Base-by-base conservation (phyloP, 2,329 filamentous ascomycete species). In the Fusarium torulosum region DNA sequence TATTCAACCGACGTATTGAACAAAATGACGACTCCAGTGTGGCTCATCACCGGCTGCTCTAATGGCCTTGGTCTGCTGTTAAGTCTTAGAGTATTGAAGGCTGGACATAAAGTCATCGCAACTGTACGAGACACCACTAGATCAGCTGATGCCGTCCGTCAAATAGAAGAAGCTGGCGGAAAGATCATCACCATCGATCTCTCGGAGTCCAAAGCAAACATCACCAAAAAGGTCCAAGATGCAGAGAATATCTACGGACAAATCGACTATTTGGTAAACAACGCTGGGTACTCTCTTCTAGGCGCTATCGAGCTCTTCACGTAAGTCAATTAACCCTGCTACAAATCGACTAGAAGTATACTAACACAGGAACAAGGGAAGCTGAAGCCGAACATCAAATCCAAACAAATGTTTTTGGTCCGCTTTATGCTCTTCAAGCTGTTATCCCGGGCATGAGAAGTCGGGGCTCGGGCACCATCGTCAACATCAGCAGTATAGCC, bases 181-280 rank as follows among this genome's bases (percentile, higher is more conserved):
- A 59, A 66, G 15, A 58, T 78, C 21, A 44, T 77, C 21, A 69
- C 75, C 23, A 47, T 78, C n/a, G 75, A 78, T 40, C 63, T 71
- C 53, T 70, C 72, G 1, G 72, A 74, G 44, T 60, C 68, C 7
- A 68, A 72, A 31, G 63, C 62, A 10, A 70, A 49, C 44, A 76
- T 75, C 50, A 59, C 53, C 19, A 44, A 59, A 40, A 73, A 72
- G 33, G 49, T 76, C 4, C 58, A 69, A 14, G 65, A 65, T 8
- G 74, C 70, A 7, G 71, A 29, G 75, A 78, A 31, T 63, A 67
- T 14, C 50, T 72, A 70, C 33, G 73, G 74, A 10, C 38, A 49
- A 2, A 79, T 87, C 38, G 85, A 87, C 43, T 78, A 85, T 5
- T 74, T 87, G 6, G 79, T 86, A 41, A 87, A 86, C 66, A 84